Base-by-base conservation (phyloP, 1,284 basidiomycete genomes). In the Schizopora paradoxa region DNA sequence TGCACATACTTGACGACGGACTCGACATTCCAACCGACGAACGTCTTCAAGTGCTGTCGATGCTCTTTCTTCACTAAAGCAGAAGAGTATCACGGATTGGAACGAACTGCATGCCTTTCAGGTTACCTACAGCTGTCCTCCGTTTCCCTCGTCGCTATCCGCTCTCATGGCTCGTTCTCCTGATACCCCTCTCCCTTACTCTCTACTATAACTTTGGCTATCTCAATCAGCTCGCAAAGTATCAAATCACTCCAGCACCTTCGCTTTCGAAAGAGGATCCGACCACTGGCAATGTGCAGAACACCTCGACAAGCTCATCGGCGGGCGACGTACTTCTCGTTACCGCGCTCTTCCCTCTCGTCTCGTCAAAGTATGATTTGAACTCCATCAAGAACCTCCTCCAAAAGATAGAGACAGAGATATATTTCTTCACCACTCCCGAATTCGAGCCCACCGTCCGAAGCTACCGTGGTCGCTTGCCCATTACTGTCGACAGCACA, bases 401-500 rank as follows among this genome's bases (percentile, higher is more conserved):
- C 6, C 56, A 57, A 0, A 58, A 53, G 6, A 61, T 78, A 11
- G 63, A 62, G 11, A 75, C 73, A 3, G 68, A 72, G 36, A 53
- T 76, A 8, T 78, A 78, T 58, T 73, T 79, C 54, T 79, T 65
- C 56, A 67, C 72, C 4, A 58, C 73, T 0, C 66, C 70, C 3
- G 64, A 61, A 6, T 58, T 74, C 47, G 68, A 60, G 27, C 33
- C 58, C 2, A 50, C 65, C 6, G 58, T 77, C 10, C 56, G 54
- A 19, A 48, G 45, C 23, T 56, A 57, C 23, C 64, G 56, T 38
- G 66, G 58, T 3, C 49, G 57, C 35, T 56, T 66, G 11, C 61
- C 62, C 6, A 67, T 74, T 19, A 65, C 56, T 16, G 54, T 77
- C 51, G 67, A 77, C 60, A 72, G 71, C 5, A 65, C 68, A 1